phyloP scores from a whole-genome alignment of 768 basidiomycete genomes.

The Russula emetica region DNA sequence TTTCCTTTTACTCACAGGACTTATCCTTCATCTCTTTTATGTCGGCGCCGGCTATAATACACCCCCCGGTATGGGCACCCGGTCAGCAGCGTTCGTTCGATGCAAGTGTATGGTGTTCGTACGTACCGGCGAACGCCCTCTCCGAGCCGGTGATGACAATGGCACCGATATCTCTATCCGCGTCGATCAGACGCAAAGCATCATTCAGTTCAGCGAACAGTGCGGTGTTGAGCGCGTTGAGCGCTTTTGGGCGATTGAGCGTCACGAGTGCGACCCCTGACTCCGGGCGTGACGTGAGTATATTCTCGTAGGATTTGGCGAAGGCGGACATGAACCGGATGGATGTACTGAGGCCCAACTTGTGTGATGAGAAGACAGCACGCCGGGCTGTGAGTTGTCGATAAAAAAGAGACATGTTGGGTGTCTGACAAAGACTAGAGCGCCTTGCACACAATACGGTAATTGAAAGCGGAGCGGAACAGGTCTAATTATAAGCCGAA shows the following conservation, averaged over 20 bases:
- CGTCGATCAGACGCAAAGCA: slow-evolving; percentile 53
- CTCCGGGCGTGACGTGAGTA: slow-evolving; percentile 64
- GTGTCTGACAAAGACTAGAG: not conserved
- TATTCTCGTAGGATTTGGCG: slow-evolving; percentile 50
- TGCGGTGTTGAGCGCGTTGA: slow-evolving; percentile 82
- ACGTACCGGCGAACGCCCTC: slow-evolving; percentile 86
- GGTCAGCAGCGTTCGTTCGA: no score
- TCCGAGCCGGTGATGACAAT: slow-evolving; percentile 92
- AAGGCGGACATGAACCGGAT: slow-evolving; percentile 50
- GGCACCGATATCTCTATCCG: slow-evolving; percentile 68
- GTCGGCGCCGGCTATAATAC: slow-evolving; percentile 83
- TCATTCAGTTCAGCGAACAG: slow-evolving; percentile 79
- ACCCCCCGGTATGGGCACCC: no score
- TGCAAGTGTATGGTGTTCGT: no score
- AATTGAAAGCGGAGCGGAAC: no score
- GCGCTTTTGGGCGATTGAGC: slow-evolving; percentile 82
- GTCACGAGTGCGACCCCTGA: slow-evolving; percentile 74
- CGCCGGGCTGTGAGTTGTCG: slow-evolving; percentile 5
- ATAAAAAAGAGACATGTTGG: slow-evolving; percentile 8
- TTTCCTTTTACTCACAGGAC: slow-evolving; percentile 52
- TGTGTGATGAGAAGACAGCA: not conserved
- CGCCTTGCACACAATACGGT: no score
- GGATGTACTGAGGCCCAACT: not conserved
- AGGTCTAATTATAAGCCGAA: no score
- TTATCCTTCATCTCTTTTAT: slow-evolving; percentile 99